These are phyloP conservation scores for Pseudopyrenochaeta lycopersici DNA, from an alignment of 2,329 filamentous ascomycete species.

Conservation along the genomic window DNA sequence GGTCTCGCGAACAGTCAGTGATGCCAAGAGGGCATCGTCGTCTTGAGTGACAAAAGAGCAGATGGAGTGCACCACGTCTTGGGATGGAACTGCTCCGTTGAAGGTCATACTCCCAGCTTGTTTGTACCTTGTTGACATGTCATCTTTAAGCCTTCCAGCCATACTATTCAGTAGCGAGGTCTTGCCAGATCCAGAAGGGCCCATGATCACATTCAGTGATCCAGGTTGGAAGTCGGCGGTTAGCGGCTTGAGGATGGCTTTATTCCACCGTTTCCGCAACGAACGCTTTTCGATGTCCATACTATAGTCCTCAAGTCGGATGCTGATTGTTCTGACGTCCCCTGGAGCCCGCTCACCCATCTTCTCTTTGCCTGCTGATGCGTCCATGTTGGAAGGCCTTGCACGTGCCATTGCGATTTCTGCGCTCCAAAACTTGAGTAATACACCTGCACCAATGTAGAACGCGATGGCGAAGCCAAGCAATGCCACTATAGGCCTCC, in stretches of 20 bases:
- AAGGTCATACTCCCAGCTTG: conserved; percentile 71
- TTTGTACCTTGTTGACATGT: conserved; percentile 68
- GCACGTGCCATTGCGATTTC: conserved; percentile 76
- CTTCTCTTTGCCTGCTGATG: conserved; percentile 76
- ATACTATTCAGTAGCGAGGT: conserved; percentile 78
- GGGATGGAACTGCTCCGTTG: conserved; percentile 73
- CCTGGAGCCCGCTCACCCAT: conserved; percentile 64
- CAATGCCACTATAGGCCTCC: conserved; percentile 70
- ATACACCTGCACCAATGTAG: conserved; percentile 66
- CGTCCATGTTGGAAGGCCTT: conserved; percentile 62
- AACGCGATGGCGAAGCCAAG: conserved; percentile 71
- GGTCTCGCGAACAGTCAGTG: conserved; percentile 78
- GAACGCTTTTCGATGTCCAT: conserved; percentile 71
- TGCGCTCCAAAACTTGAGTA: conserved; percentile 70
- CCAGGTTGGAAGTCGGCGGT: conserved; percentile 73
- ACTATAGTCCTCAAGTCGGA: conserved; percentile 71
- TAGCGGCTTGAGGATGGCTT: conserved; percentile 71
- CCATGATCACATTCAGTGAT: conserved; percentile 79
- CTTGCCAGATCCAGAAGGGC: conserved; percentile 79
- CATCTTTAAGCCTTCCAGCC: conserved; percentile 71
- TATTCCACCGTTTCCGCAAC: conserved; percentile 58
- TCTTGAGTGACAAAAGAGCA: conserved; percentile 83
- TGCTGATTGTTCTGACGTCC: conserved; percentile 68
- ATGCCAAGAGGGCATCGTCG: conserved; percentile 77
- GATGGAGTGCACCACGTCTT: conserved; percentile 74